Conservation (phyloP, 805 yeast genomes). For the Dipodascus albidus region DNA sequence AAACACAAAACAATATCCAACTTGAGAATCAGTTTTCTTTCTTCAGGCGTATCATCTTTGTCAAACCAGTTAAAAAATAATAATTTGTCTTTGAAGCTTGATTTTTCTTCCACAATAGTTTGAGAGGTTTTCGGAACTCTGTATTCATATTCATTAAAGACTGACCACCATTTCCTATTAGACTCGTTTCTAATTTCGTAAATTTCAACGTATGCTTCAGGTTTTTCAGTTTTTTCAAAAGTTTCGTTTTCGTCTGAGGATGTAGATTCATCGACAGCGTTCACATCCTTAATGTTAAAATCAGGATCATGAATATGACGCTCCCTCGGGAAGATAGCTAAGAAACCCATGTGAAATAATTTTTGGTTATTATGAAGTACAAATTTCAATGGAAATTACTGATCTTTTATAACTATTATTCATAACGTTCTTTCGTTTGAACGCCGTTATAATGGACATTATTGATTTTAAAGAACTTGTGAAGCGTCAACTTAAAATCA, state of each 20-base stretch:
- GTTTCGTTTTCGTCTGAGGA: neutral
- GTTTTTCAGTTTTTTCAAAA: neutral
- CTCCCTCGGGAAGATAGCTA: neutral
- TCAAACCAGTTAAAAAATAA: slow-evolving; percentile 49
- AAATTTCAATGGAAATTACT: too few species aligned
- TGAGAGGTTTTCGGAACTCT: slow-evolving; percentile 21
- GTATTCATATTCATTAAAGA: slow-evolving; percentile 51
- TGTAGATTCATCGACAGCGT: neutral
- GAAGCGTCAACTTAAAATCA: too few species aligned
- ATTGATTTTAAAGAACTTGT: too few species aligned
- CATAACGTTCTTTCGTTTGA: too few species aligned
- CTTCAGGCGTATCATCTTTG: slow-evolving; percentile 38
- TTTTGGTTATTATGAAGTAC: too few species aligned
- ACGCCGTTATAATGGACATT: too few species aligned
- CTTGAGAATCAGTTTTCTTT: slow-evolving; percentile 37
- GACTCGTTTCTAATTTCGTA: slow-evolving; percentile 15
- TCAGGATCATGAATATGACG: neutral
- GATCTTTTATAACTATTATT: too few species aligned
- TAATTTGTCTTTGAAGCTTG: slow-evolving; percentile 19
- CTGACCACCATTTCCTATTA: slow-evolving; percentile 28
- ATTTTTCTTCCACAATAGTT: neutral
- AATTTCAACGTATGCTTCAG: neutral
- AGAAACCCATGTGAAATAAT: too few species aligned
- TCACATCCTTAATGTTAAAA: too few species aligned
- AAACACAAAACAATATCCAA: slow-evolving; percentile 45